Conservation (phyloP, 2,329 filamentous ascomycete genomes). For the Colletotrichum viniferum region DNA sequence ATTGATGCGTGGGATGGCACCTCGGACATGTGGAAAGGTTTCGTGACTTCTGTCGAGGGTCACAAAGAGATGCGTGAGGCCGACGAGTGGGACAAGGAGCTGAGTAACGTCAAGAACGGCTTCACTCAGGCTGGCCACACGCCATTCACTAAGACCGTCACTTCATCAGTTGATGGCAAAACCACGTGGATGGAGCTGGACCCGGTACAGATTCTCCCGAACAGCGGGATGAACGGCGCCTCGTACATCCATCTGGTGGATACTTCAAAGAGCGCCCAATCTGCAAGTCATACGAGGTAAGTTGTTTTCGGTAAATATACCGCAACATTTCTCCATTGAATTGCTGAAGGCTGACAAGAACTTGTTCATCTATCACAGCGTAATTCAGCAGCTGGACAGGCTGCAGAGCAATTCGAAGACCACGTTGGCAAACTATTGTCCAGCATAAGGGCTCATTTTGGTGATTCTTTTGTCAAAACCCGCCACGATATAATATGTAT, state of each 20-base stretch:
- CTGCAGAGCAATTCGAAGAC: neutral
- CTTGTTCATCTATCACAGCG: neutral
- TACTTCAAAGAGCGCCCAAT: neutral
- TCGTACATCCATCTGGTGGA: neutral
- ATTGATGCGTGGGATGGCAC: neutral
- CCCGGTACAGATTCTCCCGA: neutral
- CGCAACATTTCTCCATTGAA: rapidly evolving
- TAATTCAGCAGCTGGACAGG: neutral
- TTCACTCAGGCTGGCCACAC: neutral
- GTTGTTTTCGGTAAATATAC: neutral
- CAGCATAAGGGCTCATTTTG: neutral
- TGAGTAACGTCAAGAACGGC: neutral
- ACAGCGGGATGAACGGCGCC: neutral
- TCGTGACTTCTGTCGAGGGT: neutral
- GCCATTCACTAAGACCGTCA: neutral
- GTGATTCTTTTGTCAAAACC: rapidly evolving
- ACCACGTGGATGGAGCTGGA: neutral
- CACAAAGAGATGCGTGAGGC: neutral
- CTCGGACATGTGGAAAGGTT: neutral
- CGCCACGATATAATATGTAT: rapidly evolving
- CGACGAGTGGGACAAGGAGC: neutral
- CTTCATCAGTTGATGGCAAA: neutral
- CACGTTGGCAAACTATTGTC: neutral
- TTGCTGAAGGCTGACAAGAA: neutral
- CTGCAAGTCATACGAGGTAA: neutral